Percentiles rank a stretch among this genome's conserved stretches.
phyloP scores from a whole-genome alignment of 163 green algal species.

The Trebouxiophyceae sp. region DNA sequence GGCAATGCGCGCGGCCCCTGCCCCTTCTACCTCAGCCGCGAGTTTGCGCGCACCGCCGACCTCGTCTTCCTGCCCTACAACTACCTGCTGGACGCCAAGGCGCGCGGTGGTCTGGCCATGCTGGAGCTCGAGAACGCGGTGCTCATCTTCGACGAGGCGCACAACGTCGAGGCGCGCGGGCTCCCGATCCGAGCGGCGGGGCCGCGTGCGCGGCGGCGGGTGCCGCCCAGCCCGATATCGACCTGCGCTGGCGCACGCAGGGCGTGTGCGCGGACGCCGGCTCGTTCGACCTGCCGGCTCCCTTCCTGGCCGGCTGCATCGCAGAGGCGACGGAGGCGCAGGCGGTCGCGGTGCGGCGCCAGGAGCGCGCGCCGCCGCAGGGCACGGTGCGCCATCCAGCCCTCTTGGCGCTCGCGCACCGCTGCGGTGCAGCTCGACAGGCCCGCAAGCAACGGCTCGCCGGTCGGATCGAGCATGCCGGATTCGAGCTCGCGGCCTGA shows the following conservation, averaged over 20 bases:
- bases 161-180: slow-evolving; percentile 98
- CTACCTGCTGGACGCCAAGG: slow-evolving; percentile 85
- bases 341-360: slow-evolving; percentile 7
- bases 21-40: slow-evolving; percentile 78
- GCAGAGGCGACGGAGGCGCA: slow-evolving; percentile 33
- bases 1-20: slow-evolving; percentile 51
- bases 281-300: slow-evolving; percentile 73
- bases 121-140: slow-evolving; percentile 62
- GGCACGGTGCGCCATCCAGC: background rate
- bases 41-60: slow-evolving; percentile 58
- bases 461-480: background rate
- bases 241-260: too few relatives aligned
- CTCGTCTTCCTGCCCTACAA: slow-evolving; percentile 98
- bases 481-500: background rate
- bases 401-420: too few relatives aligned
- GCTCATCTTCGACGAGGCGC: slow-evolving; percentile 95
- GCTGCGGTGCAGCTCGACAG: too few relatives aligned
- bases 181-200: too few relatives aligned
- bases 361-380: background rate
- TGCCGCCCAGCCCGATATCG: too few relatives aligned
- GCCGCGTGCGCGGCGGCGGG: too few relatives aligned
- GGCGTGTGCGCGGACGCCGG: slow-evolving; percentile 72
- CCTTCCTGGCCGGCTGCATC: slow-evolving; percentile 29
- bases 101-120: slow-evolving; percentile 26
- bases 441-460: background rate